These are phyloP conservation scores for Athelia sp. DNA, from an alignment of 1,284 basidiomycete genomes.

Conservation along the genomic window DNA sequence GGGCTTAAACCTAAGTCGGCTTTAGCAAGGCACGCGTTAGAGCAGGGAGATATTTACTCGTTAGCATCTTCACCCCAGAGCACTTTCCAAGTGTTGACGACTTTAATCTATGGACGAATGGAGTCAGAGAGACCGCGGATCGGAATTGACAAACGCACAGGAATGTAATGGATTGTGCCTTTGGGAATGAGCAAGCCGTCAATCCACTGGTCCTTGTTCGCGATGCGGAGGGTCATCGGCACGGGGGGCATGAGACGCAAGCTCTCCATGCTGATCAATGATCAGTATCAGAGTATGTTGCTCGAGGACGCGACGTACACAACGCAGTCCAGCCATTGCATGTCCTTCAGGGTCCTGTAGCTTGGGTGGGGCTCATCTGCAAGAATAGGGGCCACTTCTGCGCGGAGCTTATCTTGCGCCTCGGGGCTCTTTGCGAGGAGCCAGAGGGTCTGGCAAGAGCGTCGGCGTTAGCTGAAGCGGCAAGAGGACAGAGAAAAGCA, in stretches of 20 bases:
- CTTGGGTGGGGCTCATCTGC: constrained; percentile 15
- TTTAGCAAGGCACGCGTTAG: not conserved
- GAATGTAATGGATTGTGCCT: constrained; percentile 22
- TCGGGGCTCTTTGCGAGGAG: constrained; percentile 18
- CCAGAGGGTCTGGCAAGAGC: constrained; percentile 19
- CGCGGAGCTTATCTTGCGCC: constrained; percentile 18
- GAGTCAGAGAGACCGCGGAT: no score
- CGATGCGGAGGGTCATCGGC: constrained; percentile 20
- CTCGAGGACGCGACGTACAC: constrained; percentile 13
- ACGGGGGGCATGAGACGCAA: constrained; percentile 20
- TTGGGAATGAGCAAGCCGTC: constrained; percentile 20
- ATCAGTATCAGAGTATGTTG: not conserved
- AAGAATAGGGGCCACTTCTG: constrained; percentile 16
- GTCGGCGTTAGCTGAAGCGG: not conserved
- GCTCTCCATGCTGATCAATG: constrained; percentile 13
- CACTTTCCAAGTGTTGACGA: constrained; percentile 17
- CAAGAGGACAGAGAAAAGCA: not conserved
- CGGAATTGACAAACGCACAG: constrained; percentile 15
- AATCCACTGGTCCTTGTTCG: constrained; percentile 15
- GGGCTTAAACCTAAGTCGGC: constrained; percentile 11
- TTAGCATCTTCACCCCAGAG: constrained; percentile 19
- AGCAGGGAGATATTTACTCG: constrained; percentile 3
- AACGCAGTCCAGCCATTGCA: constrained; percentile 19
- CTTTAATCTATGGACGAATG: constrained; percentile 19
- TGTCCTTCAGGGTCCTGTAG: constrained; percentile 19